Evolutionary conservation across 768 basidiomycete species (phyloP).

Genomic region (Trametes villosa): DNA sequence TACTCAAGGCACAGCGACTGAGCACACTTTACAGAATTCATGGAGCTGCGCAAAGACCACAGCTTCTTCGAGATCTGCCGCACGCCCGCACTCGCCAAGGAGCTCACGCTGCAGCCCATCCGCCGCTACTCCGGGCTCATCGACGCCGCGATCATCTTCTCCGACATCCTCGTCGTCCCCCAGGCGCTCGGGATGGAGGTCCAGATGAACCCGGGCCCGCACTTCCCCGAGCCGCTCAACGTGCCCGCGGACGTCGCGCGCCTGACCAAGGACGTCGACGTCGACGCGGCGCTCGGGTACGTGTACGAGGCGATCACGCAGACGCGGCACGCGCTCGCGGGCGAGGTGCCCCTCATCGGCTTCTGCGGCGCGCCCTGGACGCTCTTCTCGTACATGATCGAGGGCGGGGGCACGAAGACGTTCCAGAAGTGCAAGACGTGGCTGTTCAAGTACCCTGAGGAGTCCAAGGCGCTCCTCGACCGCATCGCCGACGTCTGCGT

Average conservation of each 20-base stretch:
- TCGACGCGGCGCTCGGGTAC: constrained; percentile 86
- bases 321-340: constrained; percentile 79
- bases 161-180: constrained; percentile 96
- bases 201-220: constrained; percentile 90
- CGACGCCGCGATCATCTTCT: constrained; percentile 98
- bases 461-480: constrained; percentile 75
- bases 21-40: constrained; percentile 72
- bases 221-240: constrained; percentile 84
- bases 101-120: constrained; percentile 94
- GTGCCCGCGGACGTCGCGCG: constrained; percentile 73
- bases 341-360: constrained; percentile 94
- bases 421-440: constrained; percentile 92
- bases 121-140: constrained; percentile 82
- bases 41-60: constrained; percentile 80
- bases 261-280: constrained; percentile 66
- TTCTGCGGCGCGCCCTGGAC: constrained; percentile 99
- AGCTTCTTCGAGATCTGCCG: constrained; percentile 97
- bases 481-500: constrained; percentile 89
- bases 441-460: constrained; percentile 89
- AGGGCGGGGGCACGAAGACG: constrained; percentile 92
- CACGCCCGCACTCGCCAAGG: constrained; percentile 84
- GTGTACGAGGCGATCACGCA: constrained; percentile 90
- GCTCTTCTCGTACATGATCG: constrained; percentile 97
- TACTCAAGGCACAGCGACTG: too few species aligned
- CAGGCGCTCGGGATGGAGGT: constrained; percentile 98